Base-by-base conservation (phyloP, 148 eudicot species). In the Hydrangea macrophylla region DNA sequence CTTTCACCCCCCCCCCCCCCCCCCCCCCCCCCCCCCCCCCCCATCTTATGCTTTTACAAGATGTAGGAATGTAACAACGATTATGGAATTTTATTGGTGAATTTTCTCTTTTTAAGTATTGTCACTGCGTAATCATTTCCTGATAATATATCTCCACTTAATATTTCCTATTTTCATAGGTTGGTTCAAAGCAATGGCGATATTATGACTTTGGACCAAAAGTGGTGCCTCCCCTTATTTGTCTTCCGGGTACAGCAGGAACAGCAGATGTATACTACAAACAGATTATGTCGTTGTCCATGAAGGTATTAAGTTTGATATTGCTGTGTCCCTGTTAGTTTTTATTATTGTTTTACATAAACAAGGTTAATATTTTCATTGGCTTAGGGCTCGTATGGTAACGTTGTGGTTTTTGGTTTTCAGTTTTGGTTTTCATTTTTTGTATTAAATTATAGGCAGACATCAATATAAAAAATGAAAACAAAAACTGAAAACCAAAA, bases 131-230 rank as follows among this genome's bases (percentile, higher is more conserved):
- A 7, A 15, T 51, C 15, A 9, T 44, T 68, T 64, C 24, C 20
- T 54, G 33, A 25, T 57, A 55, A 54, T 32, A 10, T 66, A 53
- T 79, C 37, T 70, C 65, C 40, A 25, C 24, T 76, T 28, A 40
- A 17, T 15, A 18, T 1, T 65, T 62, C 48, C 13, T 64, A 13
- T 60, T 51, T 20, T 55, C 78, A 54, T 70, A 94, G 99, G 85
- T 94, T 62, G 96, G 90, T 35, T 58, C 85, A 71, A 94, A 89
- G 82, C 99, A 90, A 71, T 94, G 99, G 99, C 86, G 92, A 69
- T 94, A 94, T 74, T 94, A 90, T 76, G 99, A 94, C 79, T 91
- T 87, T 75, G 99, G 99, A 66, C 99, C 99, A 26, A 94, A 94
- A 86, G 82, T 67, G 32, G 97, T 94, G 73, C 93, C 99, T 58